Percentiles rank a stretch among this genome's conserved stretches.
These are phyloP conservation scores for Arthrobotrys sphaeroides DNA, from an alignment of 2,329 filamentous ascomycete species.

Conservation along the genomic window DNA sequence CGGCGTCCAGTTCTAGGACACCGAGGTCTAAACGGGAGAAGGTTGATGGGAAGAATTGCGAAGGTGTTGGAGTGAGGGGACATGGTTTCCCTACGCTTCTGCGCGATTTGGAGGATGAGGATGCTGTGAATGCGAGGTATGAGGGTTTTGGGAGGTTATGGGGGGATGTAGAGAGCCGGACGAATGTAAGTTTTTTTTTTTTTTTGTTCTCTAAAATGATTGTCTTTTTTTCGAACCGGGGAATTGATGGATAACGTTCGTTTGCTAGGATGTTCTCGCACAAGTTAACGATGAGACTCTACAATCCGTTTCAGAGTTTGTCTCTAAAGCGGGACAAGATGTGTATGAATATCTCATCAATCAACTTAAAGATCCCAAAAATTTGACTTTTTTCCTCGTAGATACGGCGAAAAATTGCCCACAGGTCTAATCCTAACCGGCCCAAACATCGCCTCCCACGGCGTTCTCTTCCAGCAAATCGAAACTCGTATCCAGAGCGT, in stretches of 20 bases:
- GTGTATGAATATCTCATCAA: conserved; percentile 26
- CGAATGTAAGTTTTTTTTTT: conserved; percentile 65
- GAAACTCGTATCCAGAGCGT: conserved; percentile 61
- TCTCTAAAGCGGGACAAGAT: conserved; percentile 61
- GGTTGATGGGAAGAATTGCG: conserved; percentile 37
- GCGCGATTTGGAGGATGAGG: conserved; percentile 66
- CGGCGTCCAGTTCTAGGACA: conserved; percentile 42
- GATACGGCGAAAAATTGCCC: conserved; percentile 67
- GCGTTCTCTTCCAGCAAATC: conserved; percentile 76
- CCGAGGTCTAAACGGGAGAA: conserved; percentile 54
- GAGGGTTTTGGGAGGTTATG: conserved; percentile 72
- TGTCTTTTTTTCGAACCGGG: not conserved
- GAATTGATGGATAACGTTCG: too few relatives aligned
- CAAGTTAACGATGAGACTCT: conserved; percentile 71
- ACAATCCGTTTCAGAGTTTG: conserved; percentile 69
- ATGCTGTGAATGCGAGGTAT: conserved; percentile 67
- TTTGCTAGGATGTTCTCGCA: conserved; percentile 69
- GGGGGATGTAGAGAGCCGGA: conserved; percentile 71
- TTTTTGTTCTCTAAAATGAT: not conserved
- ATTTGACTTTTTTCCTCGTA: conserved; percentile 35
- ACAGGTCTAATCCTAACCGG: conserved; percentile 79
- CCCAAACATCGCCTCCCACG: conserved; percentile 79
- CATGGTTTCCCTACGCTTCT: conserved; percentile 67
- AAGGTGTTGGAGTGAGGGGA: conserved; percentile 16
- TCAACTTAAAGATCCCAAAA: not conserved